Evolutionary conservation across 1,284 basidiomycete species (phyloP), one percentile per base, ranked within the genome.

Genomic region (Leccinum discolor): DNA sequence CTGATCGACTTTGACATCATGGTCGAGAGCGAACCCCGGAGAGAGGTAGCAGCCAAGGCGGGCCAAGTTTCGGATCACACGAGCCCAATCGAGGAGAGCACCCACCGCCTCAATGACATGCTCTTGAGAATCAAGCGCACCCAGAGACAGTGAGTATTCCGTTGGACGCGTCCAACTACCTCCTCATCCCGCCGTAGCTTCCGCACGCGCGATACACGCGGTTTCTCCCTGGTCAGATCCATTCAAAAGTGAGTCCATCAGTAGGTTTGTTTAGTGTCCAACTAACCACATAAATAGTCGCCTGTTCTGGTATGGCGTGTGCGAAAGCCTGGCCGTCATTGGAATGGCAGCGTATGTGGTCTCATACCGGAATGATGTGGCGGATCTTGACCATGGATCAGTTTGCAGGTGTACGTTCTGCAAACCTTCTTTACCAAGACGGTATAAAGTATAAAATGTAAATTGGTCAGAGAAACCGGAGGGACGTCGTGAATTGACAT

Each of bases 1-100:
- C 86, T 98, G 64, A 85, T 99, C 71, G 96, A 98, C 80, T 97
- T 98, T 77, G 96, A 98, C 78, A 96, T 97, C 79, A 95, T 97
- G 94, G 94, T 98, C 67, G 95, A 98, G 82, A 95, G 91, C 68
- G 96, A 98, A 77, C 96, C 96, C 1, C 82, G 96, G 61, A 84
- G 93, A 63, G 90, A 94, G 73, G 84, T 92, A 4, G 89, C 92
- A 8, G 90, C 90, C 29, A 92, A 94, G 72, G 87, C 92, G 0
- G 89, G 89, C 3, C 93, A 96, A 80, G 87, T 98, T 59, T 83
- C 90, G 18, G 95, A 98, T 67, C 95, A 98, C 72, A 97, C 96
- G 23, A 93, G 87, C 64, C 88, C 92, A 12, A 81, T 98, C 65
- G 95, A 98, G 79, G 96, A 98, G 82, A 95, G 93, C 76, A 91